Base-by-base conservation (phyloP, 495 filamentous ascomycete genomes). In the Stereocaulon alpinum region DNA sequence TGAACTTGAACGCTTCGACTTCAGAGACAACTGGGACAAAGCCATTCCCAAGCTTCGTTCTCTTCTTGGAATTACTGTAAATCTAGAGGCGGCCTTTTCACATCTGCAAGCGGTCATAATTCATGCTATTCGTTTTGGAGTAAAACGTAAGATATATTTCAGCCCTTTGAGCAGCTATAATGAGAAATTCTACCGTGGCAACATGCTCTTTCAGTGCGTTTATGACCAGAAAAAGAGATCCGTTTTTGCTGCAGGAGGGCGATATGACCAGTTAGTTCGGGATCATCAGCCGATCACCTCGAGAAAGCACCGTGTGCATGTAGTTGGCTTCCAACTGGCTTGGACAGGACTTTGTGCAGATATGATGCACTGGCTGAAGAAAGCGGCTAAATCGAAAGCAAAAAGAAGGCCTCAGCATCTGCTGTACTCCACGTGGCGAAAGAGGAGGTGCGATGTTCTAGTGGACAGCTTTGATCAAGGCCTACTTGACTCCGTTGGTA, bases 181-280 rank as follows among this genome's bases (percentile, higher is more conserved):
- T 68, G 91, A 95, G 65, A 87, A 87, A 49, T 96, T 97, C 71
- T 98, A 93, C 72, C 76, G 81, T 41, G 89, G 88, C 10, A 90
- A 91, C 40, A 76, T 97, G 22, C 73, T 97, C 29, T 98, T 98
- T 68, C 85, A 94, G 62, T 97, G 91, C 62, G 70, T 96, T 1
- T 91, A 89, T 64, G 94, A 97, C 71, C 85, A 78, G 57, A 95
- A 92, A 70, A 82, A 82, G 63, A 76, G 79, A 32, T 86, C 93
- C 63, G 87, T 97, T 11, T 89, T 98, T 64, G 93, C 92, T 1
- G 93, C 91, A 40, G 93, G 93, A 51, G 93, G 93, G 30, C 84
- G 93, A 30, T 98, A 97, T 69, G 93, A 98, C 68, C 79, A 80
- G 22, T 73, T 98, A 45, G 92, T 98, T 40, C 76, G 80, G 68